Conservation (phyloP, 2,329 filamentous ascomycete genomes). For the Colletotrichum plurivorum region DNA sequence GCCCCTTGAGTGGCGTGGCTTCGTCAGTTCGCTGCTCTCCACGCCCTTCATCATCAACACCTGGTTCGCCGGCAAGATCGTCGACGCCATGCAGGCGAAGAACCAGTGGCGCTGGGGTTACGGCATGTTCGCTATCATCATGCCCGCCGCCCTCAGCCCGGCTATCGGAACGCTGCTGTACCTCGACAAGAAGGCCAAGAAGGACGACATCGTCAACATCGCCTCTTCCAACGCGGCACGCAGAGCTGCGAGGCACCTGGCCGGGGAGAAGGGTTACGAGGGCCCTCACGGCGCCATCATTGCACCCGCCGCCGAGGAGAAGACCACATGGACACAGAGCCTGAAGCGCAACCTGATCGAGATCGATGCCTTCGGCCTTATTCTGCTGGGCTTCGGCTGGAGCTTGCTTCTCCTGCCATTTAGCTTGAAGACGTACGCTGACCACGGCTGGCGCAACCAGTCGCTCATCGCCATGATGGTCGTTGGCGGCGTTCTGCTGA, state of each 20-base stretch:
- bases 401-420: constrained; percentile 68
- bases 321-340: constrained; percentile 16
- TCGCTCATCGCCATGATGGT: constrained; percentile 61
- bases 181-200: constrained; percentile 64
- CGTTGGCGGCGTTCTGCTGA: constrained; percentile 59
- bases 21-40: constrained; percentile 63
- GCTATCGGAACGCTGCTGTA: constrained; percentile 63
- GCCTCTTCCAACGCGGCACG: constrained; percentile 46
- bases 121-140: constrained; percentile 68
- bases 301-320: constrained; percentile 12
- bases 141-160: constrained; percentile 66
- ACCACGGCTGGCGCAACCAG: constrained; percentile 58
- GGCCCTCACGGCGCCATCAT: constrained; percentile 42
- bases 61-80: constrained; percentile 73
- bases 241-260: constrained; percentile 37
- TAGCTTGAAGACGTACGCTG: constrained; percentile 53
- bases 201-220: constrained; percentile 52
- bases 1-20: constrained; percentile 64
- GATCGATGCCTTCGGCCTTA: constrained; percentile 54
- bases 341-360: constrained; percentile 49
- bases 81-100: constrained; percentile 55
- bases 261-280: constrained; percentile 38
- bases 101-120: constrained; percentile 58
- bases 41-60: constrained; percentile 74
- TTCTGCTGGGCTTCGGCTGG: constrained; percentile 63